phyloP scores from a whole-genome alignment of 1,284 basidiomycete genomes.

The Pterulicium gracile region DNA sequence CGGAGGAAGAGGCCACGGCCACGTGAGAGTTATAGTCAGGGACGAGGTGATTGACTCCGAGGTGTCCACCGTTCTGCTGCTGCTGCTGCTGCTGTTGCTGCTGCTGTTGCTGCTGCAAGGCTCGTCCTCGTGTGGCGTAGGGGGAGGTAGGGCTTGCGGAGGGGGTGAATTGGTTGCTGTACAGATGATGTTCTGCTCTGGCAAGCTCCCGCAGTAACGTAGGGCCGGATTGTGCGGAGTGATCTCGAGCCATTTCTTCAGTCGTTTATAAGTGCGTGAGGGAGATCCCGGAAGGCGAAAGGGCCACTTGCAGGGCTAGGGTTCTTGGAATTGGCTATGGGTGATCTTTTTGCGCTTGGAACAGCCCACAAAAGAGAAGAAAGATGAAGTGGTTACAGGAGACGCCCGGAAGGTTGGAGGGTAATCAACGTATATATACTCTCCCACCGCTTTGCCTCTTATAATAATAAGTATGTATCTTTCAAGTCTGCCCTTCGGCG shows the following conservation, averaged over 20 bases:
- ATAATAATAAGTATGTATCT: no score
- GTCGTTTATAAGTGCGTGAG: slow-evolving; percentile 1
- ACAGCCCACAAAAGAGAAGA: background rate
- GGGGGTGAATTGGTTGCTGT: background rate
- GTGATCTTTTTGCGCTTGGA: background rate
- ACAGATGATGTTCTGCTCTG: background rate
- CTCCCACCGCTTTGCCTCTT: no score
- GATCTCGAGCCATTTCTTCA: background rate
- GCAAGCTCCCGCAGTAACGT: background rate
- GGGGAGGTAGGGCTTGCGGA: background rate
- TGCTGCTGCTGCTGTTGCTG: no score
- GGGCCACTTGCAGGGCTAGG: background rate
- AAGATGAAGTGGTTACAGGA: background rate
- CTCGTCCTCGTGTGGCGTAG: background rate
- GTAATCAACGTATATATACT: background rate
- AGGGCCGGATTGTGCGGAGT: slow-evolving; percentile 1
- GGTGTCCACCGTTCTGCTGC: no score
- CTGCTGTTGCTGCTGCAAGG: background rate
- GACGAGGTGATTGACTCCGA: background rate
- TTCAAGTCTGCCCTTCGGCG: no score
- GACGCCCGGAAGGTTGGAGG: background rate
- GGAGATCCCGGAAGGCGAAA: background rate
- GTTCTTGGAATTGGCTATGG: background rate
- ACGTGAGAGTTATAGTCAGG: background rate
- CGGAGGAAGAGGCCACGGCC: background rate